Percentiles rank a stretch among this genome's conserved stretches.
Conservation (phyloP, 768 basidiomycete genomes). For the Tulasnella calospora region DNA sequence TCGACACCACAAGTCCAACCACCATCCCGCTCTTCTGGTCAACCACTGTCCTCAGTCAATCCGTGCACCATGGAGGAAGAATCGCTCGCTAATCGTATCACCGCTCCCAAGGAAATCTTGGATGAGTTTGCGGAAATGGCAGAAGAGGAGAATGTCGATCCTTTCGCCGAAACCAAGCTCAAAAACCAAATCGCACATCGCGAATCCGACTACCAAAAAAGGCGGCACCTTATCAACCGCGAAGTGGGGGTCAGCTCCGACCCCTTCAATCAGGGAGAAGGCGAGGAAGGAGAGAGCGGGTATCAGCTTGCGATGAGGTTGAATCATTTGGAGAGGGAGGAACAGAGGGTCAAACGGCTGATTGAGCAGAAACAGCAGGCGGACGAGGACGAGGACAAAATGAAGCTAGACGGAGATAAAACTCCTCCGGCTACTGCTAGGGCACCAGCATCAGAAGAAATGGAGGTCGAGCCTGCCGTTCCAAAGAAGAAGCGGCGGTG, state of each 20-base stretch:
- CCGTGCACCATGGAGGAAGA: constrained; percentile 20
- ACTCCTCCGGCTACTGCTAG: constrained; percentile 81
- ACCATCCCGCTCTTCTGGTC: neutral
- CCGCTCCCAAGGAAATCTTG: constrained; percentile 87
- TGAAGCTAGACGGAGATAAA: constrained; percentile 85
- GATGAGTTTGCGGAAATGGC: constrained; percentile 91
- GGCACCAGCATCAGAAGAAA: constrained; percentile 48
- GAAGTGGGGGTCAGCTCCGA: constrained; percentile 75
- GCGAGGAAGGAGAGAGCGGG: constrained; percentile 66
- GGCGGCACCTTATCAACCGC: constrained; percentile 67
- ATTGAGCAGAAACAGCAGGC: constrained; percentile 86
- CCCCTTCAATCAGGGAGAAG: constrained; percentile 60
- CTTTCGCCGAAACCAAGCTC: constrained; percentile 87
- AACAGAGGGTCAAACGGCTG: constrained; percentile 70
- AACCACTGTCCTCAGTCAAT: neutral
- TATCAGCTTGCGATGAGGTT: constrained; percentile 97
- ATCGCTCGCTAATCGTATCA: constrained; percentile 35
- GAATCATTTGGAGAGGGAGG: constrained; percentile 88
- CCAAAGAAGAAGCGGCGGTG: constrained; percentile 74
- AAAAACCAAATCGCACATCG: constrained; percentile 90
- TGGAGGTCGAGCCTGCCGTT: constrained; percentile 43
- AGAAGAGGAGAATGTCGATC: constrained; percentile 88
- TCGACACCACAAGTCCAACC: constrained; percentile 5
- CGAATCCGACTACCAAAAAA: constrained; percentile 91
- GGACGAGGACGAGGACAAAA: constrained; percentile 62